Conservation (phyloP, 768 basidiomycete genomes). For the Amanita pseudoporphyria region DNA sequence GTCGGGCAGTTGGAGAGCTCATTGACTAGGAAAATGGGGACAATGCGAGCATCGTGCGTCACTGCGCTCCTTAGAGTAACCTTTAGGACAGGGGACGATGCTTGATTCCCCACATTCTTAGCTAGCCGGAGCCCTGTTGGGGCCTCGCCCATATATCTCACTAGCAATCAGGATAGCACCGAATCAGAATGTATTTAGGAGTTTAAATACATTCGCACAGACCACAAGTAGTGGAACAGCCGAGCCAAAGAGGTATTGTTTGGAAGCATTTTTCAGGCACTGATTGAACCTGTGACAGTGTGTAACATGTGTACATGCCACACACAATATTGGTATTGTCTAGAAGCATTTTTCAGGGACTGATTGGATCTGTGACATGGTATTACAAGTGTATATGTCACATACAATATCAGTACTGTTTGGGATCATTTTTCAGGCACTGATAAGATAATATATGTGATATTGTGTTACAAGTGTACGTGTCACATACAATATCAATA, state of each 20-base stretch:
- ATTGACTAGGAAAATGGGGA: neutral
- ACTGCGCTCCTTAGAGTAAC: neutral
- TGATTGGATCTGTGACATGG: no score
- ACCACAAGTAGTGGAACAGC: neutral
- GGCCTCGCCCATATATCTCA: slow-evolving; percentile 3
- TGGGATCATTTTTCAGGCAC: no score
- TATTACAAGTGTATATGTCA: no score
- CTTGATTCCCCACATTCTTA: slow-evolving; percentile 2
- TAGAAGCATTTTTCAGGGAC: no score
- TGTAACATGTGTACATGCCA: no score
- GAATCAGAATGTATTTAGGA: neutral
- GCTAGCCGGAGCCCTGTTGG: slow-evolving; percentile 5
- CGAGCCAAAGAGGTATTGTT: slow-evolving; percentile 2
- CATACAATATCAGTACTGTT: no score
- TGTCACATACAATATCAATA: no score
- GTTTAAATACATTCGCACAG: neutral
- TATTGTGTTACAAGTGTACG: no score
- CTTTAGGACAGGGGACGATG: slow-evolving; percentile 1
- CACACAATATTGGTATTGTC: no score
- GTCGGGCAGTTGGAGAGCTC: neutral
- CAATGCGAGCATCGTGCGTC: neutral
- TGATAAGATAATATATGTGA: no score
- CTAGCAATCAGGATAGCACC: neutral
- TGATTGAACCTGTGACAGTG: no score
- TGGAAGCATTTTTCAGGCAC: no score